Percentiles rank a stretch among this genome's conserved stretches.
phyloP scores from a whole-genome alignment of 2,329 filamentous ascomycete species.

The Dryadomyces quercus-mongolicae region DNA sequence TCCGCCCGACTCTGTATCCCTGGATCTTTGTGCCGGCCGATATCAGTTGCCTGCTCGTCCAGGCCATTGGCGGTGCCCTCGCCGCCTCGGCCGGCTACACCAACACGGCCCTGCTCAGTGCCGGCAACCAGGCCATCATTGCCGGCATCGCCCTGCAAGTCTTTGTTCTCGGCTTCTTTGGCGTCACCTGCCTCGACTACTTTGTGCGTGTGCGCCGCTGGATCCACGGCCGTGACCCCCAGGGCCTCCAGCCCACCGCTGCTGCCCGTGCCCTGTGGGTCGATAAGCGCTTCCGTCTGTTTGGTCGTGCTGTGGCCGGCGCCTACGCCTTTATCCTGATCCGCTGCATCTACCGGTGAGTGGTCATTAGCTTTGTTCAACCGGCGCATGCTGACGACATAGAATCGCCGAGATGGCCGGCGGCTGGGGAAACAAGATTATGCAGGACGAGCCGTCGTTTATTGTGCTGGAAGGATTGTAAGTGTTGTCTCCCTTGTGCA shows the following conservation, averaged over 20 bases:
- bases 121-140: slow-evolving; percentile 39
- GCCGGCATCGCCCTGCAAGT: slow-evolving; percentile 43
- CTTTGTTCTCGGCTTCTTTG: slow-evolving; percentile 34
- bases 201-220: slow-evolving; percentile 27
- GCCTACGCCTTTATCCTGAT: slow-evolving; percentile 34
- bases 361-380: too few relatives aligned
- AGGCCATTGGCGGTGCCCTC: slow-evolving; percentile 45
- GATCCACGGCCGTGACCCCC: slow-evolving; percentile 16
- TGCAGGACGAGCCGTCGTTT: slow-evolving; percentile 50
- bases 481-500: slow-evolving; percentile 10
- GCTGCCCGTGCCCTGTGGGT: slow-evolving; percentile 26
- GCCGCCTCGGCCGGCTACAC: slow-evolving; percentile 31
- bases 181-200: slow-evolving; percentile 31
- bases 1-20: slow-evolving; percentile 39
- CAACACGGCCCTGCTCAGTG: slow-evolving; percentile 26
- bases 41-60: slow-evolving; percentile 43
- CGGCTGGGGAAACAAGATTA: slow-evolving; percentile 51
- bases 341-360: slow-evolving; percentile 43
- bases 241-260: neutral
- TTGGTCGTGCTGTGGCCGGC: slow-evolving; percentile 28
- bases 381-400: slow-evolving; percentile 9
- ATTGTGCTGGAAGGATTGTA: slow-evolving; percentile 44
- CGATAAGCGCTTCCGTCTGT: slow-evolving; percentile 28
- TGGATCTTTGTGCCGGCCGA: slow-evolving; percentile 48
- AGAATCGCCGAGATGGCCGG: slow-evolving; percentile 52